Percentiles rank a stretch among this genome's conserved stretches.
These are phyloP conservation scores for Lasiodiplodia hormozganensis DNA, from an alignment of 2,329 filamentous ascomycete genomes.

Conservation along the genomic window DNA sequence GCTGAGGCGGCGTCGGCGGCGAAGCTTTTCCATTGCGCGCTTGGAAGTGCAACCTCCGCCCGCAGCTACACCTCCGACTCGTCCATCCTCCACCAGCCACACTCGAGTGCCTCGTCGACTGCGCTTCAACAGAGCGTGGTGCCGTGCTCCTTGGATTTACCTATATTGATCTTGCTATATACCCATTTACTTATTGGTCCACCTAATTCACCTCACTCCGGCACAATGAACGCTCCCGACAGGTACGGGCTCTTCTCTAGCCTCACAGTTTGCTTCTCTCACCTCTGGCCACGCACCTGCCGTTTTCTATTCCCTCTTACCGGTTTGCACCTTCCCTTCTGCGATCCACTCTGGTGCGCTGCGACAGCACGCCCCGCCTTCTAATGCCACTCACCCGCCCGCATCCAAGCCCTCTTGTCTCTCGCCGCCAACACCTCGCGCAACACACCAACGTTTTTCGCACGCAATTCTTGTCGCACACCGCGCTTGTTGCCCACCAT, in stretches of 20 bases:
- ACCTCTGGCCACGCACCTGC: constrained; percentile 27
- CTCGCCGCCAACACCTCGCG: not conserved
- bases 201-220: not conserved
- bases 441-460: not conserved
- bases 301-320: not conserved
- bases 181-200: not conserved
- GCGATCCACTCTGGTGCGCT: not conserved
- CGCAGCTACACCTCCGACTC: constrained; percentile 5
- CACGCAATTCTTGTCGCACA: constrained; percentile 17
- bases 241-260: constrained; percentile 37
- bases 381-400: not conserved
- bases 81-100: not conserved
- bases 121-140: not conserved
- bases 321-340: not conserved
- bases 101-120: not conserved
- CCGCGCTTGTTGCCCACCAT: constrained; percentile 3
- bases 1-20: not conserved
- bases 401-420: not conserved
- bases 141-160: constrained; percentile 5
- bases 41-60: constrained; percentile 5
- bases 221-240: constrained; percentile 48
- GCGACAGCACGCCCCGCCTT: not conserved
- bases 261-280: constrained; percentile 10
- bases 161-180: constrained; percentile 13
- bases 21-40: constrained; percentile 5